A percentile compares a stretch with the other conserved stretches of the same genome.
Conservation (phyloP, 306 rosid genomes). For the Trifolium dubium region DNA sequence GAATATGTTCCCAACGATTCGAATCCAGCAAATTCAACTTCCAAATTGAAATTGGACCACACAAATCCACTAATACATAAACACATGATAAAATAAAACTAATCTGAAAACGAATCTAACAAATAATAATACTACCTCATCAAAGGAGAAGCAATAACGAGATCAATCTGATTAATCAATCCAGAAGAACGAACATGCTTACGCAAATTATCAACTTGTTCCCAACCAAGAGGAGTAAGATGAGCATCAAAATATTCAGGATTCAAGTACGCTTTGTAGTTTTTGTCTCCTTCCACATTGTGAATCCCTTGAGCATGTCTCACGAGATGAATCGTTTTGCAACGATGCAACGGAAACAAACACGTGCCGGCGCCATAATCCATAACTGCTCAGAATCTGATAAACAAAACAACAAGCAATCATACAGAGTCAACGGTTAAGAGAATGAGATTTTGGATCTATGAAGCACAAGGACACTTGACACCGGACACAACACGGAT, state of each 20-base stretch:
- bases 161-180: constrained; percentile 47
- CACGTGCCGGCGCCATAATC: constrained; percentile 50
- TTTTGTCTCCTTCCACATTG: constrained; percentile 89
- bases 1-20: neutral
- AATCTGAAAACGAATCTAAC: neutral
- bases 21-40: constrained; percentile 12
- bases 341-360: constrained; percentile 68
- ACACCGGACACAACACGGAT: no score
- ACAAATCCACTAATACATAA: neutral
- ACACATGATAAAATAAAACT: no score
- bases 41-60: constrained; percentile 30
- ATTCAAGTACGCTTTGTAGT: constrained; percentile 64
- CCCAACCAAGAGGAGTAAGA: constrained; percentile 85
- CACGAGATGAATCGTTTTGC: constrained; percentile 83
- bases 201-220: constrained; percentile 63
- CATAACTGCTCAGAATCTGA: constrained; percentile 43
- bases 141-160: constrained; percentile 53
- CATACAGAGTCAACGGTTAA: constrained; percentile 1
- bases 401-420: neutral
- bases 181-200: constrained; percentile 47
- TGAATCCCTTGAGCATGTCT: constrained; percentile 97
- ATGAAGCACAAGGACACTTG: neutral
- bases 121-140: constrained; percentile 27
- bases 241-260: constrained; percentile 78
- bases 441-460: neutral